Conservation (phyloP, 495 filamentous ascomycete species). For the Glarea lozoyensis region DNA sequence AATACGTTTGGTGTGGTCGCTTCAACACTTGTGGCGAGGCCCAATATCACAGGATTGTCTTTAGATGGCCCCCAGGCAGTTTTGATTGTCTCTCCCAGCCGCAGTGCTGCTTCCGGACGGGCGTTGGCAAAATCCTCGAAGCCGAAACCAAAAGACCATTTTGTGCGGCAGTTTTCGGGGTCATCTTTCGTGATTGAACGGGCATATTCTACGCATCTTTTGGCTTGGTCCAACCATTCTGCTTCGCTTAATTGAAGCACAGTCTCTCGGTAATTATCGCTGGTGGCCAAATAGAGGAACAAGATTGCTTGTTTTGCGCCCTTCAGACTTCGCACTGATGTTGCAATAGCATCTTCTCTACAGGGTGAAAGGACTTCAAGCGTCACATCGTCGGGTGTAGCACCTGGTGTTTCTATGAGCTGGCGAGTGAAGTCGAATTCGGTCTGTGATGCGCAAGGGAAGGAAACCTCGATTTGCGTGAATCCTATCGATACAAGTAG, state of each 20-base stretch:
- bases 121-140: conserved; percentile 75
- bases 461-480: conserved; percentile 74
- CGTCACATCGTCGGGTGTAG: conserved; percentile 66
- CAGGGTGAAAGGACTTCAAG: conserved; percentile 69
- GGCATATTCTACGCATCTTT: conserved; percentile 60
- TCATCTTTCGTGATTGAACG: conserved; percentile 71
- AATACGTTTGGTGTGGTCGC: conserved; percentile 91
- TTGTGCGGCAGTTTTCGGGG: conserved; percentile 47
- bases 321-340: conserved; percentile 60
- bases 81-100: conserved; percentile 71
- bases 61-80: conserved; percentile 66
- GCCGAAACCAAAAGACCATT: conserved; percentile 72
- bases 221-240: conserved; percentile 57
- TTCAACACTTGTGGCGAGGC: conserved; percentile 91
- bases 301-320: conserved; percentile 72
- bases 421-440: conserved; percentile 70
- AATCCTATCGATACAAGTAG: conserved; percentile 69
- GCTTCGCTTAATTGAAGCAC: conserved; percentile 63
- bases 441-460: conserved; percentile 63
- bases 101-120: conserved; percentile 56
- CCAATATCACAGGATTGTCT: conserved; percentile 85
- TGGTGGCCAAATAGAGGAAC: conserved; percentile 70
- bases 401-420: conserved; percentile 58
- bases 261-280: conserved; percentile 61
- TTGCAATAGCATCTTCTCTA: conserved; percentile 61